These are phyloP conservation scores for Curvularia hawaiiensis DNA, from an alignment of 2,329 filamentous ascomycete genomes.

Conservation along the genomic window DNA sequence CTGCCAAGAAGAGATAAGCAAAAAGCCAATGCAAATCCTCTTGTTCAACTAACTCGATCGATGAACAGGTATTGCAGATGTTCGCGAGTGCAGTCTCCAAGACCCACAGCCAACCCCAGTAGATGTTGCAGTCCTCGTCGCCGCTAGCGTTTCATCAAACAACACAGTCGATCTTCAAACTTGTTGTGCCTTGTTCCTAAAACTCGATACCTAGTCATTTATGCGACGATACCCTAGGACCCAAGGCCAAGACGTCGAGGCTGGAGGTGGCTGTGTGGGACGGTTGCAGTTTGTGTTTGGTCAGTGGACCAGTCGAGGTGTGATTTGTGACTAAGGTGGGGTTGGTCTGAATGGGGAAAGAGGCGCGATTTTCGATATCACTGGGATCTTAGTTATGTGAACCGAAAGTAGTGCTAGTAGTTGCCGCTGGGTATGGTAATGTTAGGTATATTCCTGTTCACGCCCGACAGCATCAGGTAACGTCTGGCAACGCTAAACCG, in stretches of 20 bases:
- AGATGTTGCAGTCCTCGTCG: slow-evolving; percentile 24
- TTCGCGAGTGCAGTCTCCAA: not conserved
- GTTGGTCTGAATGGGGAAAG: slow-evolving; percentile 7
- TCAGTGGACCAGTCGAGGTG: slow-evolving; percentile 9
- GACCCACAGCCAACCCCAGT: not conserved
- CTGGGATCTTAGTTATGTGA: not conserved
- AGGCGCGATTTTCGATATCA: slow-evolving; percentile 1
- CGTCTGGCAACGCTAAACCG: not conserved
- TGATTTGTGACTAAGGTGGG: not conserved
- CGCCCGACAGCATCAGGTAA: not conserved
- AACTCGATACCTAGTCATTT: slow-evolving; percentile 2
- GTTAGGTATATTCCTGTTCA: not conserved
- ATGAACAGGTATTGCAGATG: not conserved
- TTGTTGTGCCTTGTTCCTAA: slow-evolving; percentile 14
- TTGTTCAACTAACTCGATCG: not conserved
- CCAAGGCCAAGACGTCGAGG: not conserved
- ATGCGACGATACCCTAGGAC: not conserved
- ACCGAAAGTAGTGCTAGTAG: not conserved
- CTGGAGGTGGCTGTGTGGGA: not conserved
- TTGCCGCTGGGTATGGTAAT: not conserved
- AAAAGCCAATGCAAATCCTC: slow-evolving; percentile 10
- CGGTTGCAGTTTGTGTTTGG: not conserved
- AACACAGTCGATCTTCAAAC: slow-evolving; percentile 28
- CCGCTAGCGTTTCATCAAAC: slow-evolving; percentile 34
- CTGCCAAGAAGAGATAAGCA: slow-evolving; percentile 33